A percentile compares a stretch with the other conserved stretches of the same genome.
These are phyloP conservation scores for Colletotrichum destructivum DNA, from an alignment of 2,329 filamentous ascomycete genomes.

Conservation along the genomic window DNA sequence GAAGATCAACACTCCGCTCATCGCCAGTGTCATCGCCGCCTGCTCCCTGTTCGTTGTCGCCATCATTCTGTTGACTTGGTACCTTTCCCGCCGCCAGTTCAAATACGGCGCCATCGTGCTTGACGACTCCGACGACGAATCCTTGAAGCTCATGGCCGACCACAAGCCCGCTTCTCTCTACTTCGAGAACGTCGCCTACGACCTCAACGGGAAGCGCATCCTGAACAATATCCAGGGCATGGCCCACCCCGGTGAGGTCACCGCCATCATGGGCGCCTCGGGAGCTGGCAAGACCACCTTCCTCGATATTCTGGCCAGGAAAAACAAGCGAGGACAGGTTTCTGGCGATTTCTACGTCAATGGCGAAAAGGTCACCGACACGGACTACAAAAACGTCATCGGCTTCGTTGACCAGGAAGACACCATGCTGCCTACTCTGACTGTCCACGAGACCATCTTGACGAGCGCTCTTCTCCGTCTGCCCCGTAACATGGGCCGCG, in stretches of 20 bases:
- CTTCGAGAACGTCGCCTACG: conserved; percentile 90
- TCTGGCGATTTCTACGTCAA: conserved; percentile 92
- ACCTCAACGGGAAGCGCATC: conserved; percentile 89
- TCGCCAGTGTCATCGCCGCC: conserved; percentile 91
- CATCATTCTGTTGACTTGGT: conserved; percentile 88
- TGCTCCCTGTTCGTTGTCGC: conserved; percentile 91
- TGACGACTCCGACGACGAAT: conserved; percentile 92
- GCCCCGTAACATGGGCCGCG: conserved; percentile 90
- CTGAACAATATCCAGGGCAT: conserved; percentile 85
- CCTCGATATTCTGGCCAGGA: conserved; percentile 93
- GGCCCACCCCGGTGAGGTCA: conserved; percentile 94
- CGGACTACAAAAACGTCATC: conserved; percentile 91
- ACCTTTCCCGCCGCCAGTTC: conserved; percentile 82
- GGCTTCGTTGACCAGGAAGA: conserved; percentile 99
- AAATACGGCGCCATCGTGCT: conserved; percentile 83
- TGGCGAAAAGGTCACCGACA: conserved; percentile 87
- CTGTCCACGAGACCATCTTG: conserved; percentile 97
- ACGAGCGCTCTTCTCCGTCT: conserved; percentile 93
- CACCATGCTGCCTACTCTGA: conserved; percentile 94
- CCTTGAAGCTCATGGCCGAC: conserved; percentile 86
- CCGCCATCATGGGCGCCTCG: conserved; percentile 98
- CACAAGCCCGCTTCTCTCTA: conserved; percentile 92
- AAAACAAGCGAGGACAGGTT: conserved; percentile 91
- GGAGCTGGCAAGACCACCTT: conserved; percentile 98
- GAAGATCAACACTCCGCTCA: conserved; percentile 96